phyloP scores from a whole-genome alignment of 257 asterid genomes.

The Vinca minor region DNA sequence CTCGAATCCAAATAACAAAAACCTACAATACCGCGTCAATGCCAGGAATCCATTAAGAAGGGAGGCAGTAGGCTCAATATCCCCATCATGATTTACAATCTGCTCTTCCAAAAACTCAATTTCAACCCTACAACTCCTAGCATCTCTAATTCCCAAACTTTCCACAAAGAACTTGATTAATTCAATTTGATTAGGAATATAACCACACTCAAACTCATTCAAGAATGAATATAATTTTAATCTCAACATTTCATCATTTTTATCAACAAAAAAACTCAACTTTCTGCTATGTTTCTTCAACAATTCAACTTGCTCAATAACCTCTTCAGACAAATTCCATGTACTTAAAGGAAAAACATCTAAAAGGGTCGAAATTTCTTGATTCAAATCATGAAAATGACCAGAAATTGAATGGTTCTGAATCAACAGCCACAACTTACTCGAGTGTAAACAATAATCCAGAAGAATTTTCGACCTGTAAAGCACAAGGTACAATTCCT shows the following conservation, averaged over 20 bases:
- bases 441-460: slow-evolving; percentile 57
- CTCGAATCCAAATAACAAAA: slow-evolving; percentile 69
- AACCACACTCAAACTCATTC: slow-evolving; percentile 62
- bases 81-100: slow-evolving; percentile 70
- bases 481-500: slow-evolving; percentile 87
- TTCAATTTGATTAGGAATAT: slow-evolving; percentile 40
- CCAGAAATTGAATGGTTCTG: slow-evolving; percentile 67
- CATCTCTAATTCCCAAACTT: slow-evolving; percentile 44
- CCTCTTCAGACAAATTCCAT: slow-evolving; percentile 48
- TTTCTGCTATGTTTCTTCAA: slow-evolving; percentile 56
- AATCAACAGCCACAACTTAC: slow-evolving; percentile 83
- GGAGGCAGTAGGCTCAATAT: slow-evolving; percentile 61
- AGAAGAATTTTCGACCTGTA: slow-evolving; percentile 74
- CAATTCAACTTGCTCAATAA: slow-evolving; percentile 59
- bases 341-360: slow-evolving; percentile 69
- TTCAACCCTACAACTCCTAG: slow-evolving; percentile 52
- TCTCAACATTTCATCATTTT: slow-evolving; percentile 50
- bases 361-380: slow-evolving; percentile 73
- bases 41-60: slow-evolving; percentile 72
- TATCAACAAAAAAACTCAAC: slow-evolving; percentile 42
- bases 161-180: slow-evolving; percentile 45
- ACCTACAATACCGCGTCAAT: slow-evolving; percentile 59
- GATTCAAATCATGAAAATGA: slow-evolving; percentile 75
- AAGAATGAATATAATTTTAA: slow-evolving; percentile 54
- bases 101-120: slow-evolving; percentile 90